Evolutionary conservation across 2,329 filamentous ascomycete genomes (phyloP).

Genomic region (Periconia macrospinosa): DNA sequence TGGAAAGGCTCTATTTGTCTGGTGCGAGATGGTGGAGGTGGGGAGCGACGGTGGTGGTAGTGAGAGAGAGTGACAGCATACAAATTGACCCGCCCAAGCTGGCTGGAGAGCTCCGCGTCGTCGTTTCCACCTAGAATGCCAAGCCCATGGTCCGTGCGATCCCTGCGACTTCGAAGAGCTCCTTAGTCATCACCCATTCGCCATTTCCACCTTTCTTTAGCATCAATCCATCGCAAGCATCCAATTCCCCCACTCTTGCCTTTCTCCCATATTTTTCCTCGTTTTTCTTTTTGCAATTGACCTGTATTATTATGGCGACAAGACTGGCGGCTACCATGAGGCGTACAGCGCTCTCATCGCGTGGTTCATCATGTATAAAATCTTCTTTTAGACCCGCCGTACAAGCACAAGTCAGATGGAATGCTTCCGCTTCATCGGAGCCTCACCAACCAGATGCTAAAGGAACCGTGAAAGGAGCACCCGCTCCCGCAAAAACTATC

Average conservation of each 20-base stretch:
- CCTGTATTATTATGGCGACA: conserved; percentile 37
- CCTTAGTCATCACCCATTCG: conserved; percentile 11
- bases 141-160: conserved; percentile 32
- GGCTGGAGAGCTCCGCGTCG: conserved; percentile 41
- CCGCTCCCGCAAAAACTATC: conserved; percentile 50
- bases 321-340: conserved; percentile 38
- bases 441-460: conserved; percentile 43
- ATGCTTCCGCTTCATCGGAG: conserved; percentile 45
- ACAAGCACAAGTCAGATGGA: conserved; percentile 41
- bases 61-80: neutral
- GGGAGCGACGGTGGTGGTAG: neutral
- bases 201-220: conserved; percentile 1
- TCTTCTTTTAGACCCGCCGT: conserved; percentile 25
- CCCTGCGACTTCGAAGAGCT: conserved; percentile 31
- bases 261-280: conserved; percentile 11
- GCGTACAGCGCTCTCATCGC: conserved; percentile 30
- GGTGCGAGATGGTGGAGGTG: neutral
- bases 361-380: conserved; percentile 21
- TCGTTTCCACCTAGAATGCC: conserved; percentile 40
- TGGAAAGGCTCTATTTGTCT: neutral
- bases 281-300: conserved; percentile 20
- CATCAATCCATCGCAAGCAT: neutral
- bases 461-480: conserved; percentile 34
- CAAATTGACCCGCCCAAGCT: conserved; percentile 33
- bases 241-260: neutral